A percentile compares a stretch with the other conserved stretches of the same genome.
These are phyloP conservation scores for Eimeria falciformis DNA, from an alignment of 169 alveolate species.

Conservation along the genomic window DNA sequence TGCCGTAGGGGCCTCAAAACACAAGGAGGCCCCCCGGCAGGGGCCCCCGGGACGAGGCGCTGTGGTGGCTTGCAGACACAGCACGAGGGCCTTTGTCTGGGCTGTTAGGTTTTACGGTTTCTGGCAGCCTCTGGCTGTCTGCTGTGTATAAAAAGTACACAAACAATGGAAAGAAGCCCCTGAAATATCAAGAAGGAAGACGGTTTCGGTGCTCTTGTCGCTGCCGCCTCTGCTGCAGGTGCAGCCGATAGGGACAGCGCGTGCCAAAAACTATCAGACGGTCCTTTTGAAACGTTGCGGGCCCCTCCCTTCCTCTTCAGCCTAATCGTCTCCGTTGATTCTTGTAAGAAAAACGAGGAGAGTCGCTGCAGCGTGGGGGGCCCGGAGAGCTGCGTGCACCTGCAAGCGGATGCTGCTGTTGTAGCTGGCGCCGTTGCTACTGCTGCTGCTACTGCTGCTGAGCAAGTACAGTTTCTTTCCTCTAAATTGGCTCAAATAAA, in stretches of 20 bases:
- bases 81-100: not conserved
- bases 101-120: not conserved
- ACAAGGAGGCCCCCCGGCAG: not conserved
- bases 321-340: not conserved
- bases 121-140: not conserved
- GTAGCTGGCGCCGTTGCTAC: not conserved
- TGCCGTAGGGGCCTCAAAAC: not conserved
- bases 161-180: not conserved
- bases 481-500: not conserved
- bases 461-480: not conserved
- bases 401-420: not conserved
- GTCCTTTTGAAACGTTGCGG: not conserved
- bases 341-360: not conserved
- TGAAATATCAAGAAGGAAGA: not conserved
- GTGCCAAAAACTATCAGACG: not conserved
- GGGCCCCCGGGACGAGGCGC: not conserved
- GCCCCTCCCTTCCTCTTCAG: not conserved
- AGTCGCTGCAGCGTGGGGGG: not conserved
- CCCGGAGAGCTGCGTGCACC: not conserved
- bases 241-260: not conserved
- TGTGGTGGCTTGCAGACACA: not conserved
- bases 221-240: slow-evolving; percentile 19
- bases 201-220: not conserved
- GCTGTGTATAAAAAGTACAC: not conserved
- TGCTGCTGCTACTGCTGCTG: not conserved